Conservation (phyloP, 371 early-diverging fungal genomes). For the Lichtheimia hyalospora region DNA sequence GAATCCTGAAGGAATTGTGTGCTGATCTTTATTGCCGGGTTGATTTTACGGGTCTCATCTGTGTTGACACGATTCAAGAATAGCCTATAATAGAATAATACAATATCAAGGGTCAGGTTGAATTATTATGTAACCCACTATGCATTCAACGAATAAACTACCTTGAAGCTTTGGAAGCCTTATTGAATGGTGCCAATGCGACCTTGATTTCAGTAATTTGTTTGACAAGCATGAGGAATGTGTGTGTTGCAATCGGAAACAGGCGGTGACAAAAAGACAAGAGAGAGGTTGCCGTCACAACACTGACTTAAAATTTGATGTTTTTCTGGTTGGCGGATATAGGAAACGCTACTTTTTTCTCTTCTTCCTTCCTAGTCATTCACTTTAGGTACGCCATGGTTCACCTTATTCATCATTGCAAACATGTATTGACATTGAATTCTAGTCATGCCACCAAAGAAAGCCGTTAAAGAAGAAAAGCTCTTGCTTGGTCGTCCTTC, state of each 20-base stretch:
- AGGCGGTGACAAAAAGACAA: background rate
- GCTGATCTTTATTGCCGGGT: conserved; percentile 55
- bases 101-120: background rate
- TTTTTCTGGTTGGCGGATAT: too few species aligned
- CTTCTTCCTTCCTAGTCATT: too few species aligned
- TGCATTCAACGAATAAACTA: conserved; percentile 10
- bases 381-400: too few species aligned
- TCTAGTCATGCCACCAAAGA: conserved; percentile 71
- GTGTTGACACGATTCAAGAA: conserved; percentile 61
- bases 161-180: conserved; percentile 47
- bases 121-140: background rate
- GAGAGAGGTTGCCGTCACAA: background rate
- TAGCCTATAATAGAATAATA: conserved; percentile 34
- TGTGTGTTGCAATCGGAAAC: background rate
- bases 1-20: conserved; percentile 51
- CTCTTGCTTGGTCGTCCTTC: conserved; percentile 89
- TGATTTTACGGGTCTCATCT: conserved; percentile 47
- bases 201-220: conserved; percentile 52
- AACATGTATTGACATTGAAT: background rate
- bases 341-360: too few species aligned
- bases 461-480: conserved; percentile 81
- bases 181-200: conserved; percentile 46
- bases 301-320: too few species aligned
- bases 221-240: conserved; percentile 32
- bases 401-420: too few species aligned